Evolutionary conservation across 2,329 filamentous ascomycete genomes (phyloP).

Genomic region (Ilyonectria mors-panacis): DNA sequence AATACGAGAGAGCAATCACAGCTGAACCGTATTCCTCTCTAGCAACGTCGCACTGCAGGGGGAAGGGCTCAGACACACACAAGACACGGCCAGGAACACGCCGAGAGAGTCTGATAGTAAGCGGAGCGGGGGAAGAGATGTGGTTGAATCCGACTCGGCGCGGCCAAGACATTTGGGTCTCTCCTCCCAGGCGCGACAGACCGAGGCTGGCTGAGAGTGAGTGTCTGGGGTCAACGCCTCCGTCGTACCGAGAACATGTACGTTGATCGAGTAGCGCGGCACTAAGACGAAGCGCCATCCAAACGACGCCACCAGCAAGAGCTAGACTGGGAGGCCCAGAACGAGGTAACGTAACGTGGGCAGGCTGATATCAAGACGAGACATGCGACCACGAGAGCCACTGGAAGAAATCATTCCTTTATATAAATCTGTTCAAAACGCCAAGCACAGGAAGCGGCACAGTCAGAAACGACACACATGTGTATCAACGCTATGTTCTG

Average conservation of each 20-base stretch:
- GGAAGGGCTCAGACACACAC: background rate
- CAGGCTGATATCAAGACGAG: background rate
- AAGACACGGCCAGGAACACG: background rate
- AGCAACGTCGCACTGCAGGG: slow-evolving; percentile 5
- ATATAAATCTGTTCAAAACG: background rate
- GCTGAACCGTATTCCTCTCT: too few species aligned
- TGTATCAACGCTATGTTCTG: background rate
- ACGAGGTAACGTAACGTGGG: background rate
- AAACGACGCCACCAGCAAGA: background rate
- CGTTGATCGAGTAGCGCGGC: slow-evolving; percentile 3
- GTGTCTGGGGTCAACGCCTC: background rate
- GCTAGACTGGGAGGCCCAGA: background rate
- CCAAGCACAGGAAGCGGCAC: background rate
- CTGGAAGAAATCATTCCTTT: background rate
- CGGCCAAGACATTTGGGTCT: background rate
- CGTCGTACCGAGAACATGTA: background rate
- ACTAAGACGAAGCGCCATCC: background rate
- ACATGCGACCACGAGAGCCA: background rate
- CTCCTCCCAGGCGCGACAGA: background rate
- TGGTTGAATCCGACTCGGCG: slow-evolving; percentile 9
- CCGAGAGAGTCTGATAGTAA: background rate
- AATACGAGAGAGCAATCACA: slow-evolving; percentile 29
- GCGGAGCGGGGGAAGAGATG: background rate
- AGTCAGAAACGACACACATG: background rate
- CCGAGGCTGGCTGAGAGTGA: background rate